These are phyloP conservation scores for Prasinococcaceae sp. DNA, from an alignment of 139 green algal species.

Conservation along the genomic window DNA sequence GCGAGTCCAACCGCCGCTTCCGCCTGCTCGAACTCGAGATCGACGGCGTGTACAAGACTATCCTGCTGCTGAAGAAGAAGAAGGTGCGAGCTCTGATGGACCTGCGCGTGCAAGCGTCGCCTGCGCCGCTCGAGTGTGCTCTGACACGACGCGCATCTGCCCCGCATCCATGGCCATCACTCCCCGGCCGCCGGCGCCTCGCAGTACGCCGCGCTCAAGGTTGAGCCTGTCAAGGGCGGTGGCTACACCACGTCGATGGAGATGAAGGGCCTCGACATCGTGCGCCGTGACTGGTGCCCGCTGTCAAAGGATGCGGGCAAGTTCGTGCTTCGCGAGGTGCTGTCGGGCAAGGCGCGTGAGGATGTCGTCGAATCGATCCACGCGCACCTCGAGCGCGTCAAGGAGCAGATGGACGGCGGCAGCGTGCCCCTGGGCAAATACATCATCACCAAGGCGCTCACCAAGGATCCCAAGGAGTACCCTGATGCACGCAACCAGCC, in stretches of 20 bases:
- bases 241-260: constrained; percentile 39
- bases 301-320: constrained; percentile 83
- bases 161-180: too few relatives aligned
- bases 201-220: constrained; percentile 76
- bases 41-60: constrained; percentile 82
- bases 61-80: constrained; percentile 99
- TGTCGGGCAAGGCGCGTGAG: constrained; percentile 48
- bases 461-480: constrained; percentile 86
- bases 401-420: constrained; percentile 33
- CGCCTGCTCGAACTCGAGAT: constrained; percentile 91
- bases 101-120: too few relatives aligned
- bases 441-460: constrained; percentile 94
- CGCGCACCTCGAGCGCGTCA: constrained; percentile 44
- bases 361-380: constrained; percentile 84
- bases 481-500: constrained; percentile 81
- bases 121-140: too few relatives aligned
- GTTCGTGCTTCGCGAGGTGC: constrained; percentile 60
- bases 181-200: too few relatives aligned
- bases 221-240: constrained; percentile 41
- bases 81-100: too few relatives aligned
- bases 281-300: constrained; percentile 90
- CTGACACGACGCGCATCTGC: too few relatives aligned
- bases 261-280: constrained; percentile 94
- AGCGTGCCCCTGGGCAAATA: constrained; percentile 67
- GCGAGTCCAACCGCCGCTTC: constrained; percentile 53